These are phyloP conservation scores for Hippophae gyantsensis DNA, from an alignment of 306 rosid genomes.

Conservation along the genomic window DNA sequence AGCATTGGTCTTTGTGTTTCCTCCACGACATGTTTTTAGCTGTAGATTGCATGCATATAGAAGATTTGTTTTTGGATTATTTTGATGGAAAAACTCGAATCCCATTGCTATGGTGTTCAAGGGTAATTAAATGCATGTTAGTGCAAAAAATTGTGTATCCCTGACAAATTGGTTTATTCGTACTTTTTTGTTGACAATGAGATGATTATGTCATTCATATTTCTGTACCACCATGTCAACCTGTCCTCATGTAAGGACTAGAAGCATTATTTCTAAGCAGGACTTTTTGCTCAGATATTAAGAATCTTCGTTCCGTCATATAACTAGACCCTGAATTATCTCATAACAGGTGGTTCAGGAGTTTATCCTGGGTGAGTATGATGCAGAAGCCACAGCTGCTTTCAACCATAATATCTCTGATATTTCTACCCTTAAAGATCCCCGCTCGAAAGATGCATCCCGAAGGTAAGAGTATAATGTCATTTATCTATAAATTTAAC, in stretches of 20 bases:
- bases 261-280: not conserved
- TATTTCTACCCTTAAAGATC: slow-evolving; percentile 79
- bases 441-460: slow-evolving; percentile 89
- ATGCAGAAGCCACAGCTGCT: slow-evolving; percentile 75
- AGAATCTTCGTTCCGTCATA: slow-evolving; percentile 14
- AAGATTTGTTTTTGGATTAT: no score
- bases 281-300: slow-evolving; percentile 6
- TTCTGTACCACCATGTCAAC: not conserved
- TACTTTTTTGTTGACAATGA: not conserved
- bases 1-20: no score
- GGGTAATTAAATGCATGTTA: not conserved
- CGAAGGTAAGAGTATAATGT: slow-evolving; percentile 50
- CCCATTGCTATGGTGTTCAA: not conserved
- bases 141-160: not conserved
- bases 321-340: slow-evolving; percentile 13
- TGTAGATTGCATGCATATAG: no score
- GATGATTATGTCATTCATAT: not conserved
- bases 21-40: no score
- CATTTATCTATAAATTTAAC: not conserved
- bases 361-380: slow-evolving; percentile 69
- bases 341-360: slow-evolving; percentile 62
- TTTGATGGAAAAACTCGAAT: no score
- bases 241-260: not conserved
- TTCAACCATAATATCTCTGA: slow-evolving; percentile 76
- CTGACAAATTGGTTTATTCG: not conserved